Evolutionary conservation across 2,329 filamentous ascomycete genomes (phyloP), one percentile per base, ranked within the genome.

Genomic region (Blumeriella jaapii): DNA sequence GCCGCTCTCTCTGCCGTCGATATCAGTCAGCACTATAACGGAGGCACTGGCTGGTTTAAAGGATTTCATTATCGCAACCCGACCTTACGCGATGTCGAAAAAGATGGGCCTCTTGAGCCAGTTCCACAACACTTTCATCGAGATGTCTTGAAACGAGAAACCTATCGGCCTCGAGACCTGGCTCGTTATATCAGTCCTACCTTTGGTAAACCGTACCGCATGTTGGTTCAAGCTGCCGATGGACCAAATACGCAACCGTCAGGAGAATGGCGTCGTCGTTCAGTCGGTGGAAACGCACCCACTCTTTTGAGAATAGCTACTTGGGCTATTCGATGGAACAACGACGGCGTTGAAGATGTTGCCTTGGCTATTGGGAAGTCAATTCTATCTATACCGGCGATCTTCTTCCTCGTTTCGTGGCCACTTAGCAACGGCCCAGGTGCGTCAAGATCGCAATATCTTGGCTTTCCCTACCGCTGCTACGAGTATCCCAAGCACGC

Each of bases 401-500:
- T 27, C 17, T 32, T 34, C 2, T 8, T 44, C 9, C 2, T 45
- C 5, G 38, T 49, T 9, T 41, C 44, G 2, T 36, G 49, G 12
- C 47, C 49, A 5, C 35, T 53, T 19, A 46, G 52, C 31, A 12
- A 48, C 6, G 40, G 47, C 4, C 37, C 47, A 18, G 45, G 25
- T 4, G 44, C 47, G 6, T 29, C 45, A 2, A 29, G 32, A 10
- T 41, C 44, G 6, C 42, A 36, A 5, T 52, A 52, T 18, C 48
- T 42, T 1, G 45, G 51, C 11, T 50, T 44, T 29, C 47, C 46
- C 3, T 42, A 38, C 2, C 50, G 49, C 13, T 40, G 50, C 29
- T 53, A 48, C 48, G 37, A 48, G 28, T 53, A 48, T 48, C 41
- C 50, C 0, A 51, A 52, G 14, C 43, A 51, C 28, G 45, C 45